Conservation (phyloP, 2,329 filamentous ascomycete genomes). For the Clonostachys chloroleuca region DNA sequence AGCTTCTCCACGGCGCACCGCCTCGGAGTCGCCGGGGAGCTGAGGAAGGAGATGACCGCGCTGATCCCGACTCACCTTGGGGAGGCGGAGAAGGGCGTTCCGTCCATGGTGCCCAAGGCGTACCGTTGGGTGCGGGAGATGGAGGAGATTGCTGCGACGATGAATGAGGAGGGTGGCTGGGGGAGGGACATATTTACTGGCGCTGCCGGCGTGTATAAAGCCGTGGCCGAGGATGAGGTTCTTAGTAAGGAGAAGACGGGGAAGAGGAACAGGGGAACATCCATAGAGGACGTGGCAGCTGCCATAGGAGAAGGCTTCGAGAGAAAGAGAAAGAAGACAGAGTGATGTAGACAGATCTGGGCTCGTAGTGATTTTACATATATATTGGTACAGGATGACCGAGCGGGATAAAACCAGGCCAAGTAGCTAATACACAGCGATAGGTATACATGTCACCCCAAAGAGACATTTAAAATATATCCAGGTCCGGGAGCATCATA, state of each 20-base stretch:
- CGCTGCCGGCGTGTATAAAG: conserved; percentile 56
- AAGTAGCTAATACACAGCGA: too few relatives aligned
- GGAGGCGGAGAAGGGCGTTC: conserved; percentile 44
- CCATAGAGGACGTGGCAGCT: conserved; percentile 51
- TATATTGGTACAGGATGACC: neutral
- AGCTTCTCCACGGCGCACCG: conserved; percentile 64
- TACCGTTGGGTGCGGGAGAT: conserved; percentile 77
- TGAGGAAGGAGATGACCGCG: conserved; percentile 49
- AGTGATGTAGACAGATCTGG: neutral
- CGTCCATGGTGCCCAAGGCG: conserved; percentile 66
- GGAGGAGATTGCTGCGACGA: conserved; percentile 68
- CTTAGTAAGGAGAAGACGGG: conserved; percentile 56
- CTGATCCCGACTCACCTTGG: conserved; percentile 41
- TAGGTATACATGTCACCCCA: too few relatives aligned
- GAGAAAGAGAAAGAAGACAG: conserved; percentile 33
- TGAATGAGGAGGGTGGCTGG: conserved; percentile 62
- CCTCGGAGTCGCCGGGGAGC: conserved; percentile 56
- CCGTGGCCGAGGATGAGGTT: conserved; percentile 56
- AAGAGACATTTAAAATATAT: too few relatives aligned
- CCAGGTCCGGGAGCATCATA: too few relatives aligned
- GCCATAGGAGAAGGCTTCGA: conserved; percentile 40
- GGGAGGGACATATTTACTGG: conserved; percentile 48
- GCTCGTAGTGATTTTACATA: neutral
- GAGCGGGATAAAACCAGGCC: too few relatives aligned
- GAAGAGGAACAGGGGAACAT: conserved; percentile 49